Base-by-base conservation (phyloP, 257 asterid species). In the Paulownia fortunei region DNA sequence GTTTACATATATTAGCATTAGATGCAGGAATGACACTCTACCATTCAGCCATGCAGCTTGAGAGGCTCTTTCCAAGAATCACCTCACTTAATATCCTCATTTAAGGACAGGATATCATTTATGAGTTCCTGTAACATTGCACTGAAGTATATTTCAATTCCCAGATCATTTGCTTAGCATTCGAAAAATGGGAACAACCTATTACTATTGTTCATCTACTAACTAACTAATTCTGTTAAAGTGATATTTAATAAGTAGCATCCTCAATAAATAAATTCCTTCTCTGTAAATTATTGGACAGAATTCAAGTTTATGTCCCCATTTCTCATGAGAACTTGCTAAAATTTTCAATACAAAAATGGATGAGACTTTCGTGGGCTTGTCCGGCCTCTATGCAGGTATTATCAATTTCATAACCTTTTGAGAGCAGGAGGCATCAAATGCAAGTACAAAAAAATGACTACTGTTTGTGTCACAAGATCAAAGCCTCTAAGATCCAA, bases 111-210 rank as follows among this genome's bases (percentile, higher is more conserved):
- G 51, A n/a, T 55, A 68, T 55, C 9, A 2, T 52, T 36, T 51
- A 32, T 36, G 34, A 52, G 64, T 21, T 61, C 39, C 19, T 21
- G 19, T 34, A 30, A 46, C 65, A 49, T 34, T 51, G n/a, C 51
- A 4, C 49, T 18, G 18, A 23, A 18, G 44, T 24, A 55, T 18
- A 76, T 4, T 41, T 36, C 34, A 52, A 13, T 52, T 21, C 21
- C 41, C 23, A 32, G 60, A 76, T 36, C 18, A 6, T 51, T 54
- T 66, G 69, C 58, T 56, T 19, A 2, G 42, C 76, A 77, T 56
- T 68, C 21, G 69, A 27, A 42, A 32, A 59, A 16, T 66, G 68
- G 37, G 24, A 12, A 24, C 55, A 42, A 59, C 24, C 32, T 51
- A 49, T 3, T 30, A 63, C 30, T 18, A 41, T 39, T 24, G n/a